These are phyloP conservation scores for Heteromeles arbutifolia DNA, from an alignment of 306 rosid species.

Conservation along the genomic window DNA sequence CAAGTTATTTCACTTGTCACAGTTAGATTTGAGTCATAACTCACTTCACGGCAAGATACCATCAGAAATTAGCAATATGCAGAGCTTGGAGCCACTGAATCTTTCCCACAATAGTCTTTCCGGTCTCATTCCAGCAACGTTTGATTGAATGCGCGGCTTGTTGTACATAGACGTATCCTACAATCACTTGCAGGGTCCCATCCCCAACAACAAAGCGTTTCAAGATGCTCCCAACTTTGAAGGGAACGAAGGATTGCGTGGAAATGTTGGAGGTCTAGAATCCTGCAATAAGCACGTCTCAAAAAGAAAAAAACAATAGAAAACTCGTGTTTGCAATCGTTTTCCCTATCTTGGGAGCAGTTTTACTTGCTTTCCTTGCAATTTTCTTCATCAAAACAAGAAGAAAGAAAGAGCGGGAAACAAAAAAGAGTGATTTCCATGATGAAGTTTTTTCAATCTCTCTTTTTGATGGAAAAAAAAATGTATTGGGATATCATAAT, in stretches of 20 bases:
- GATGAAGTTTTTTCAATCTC: too few species aligned
- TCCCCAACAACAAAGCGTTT: constrained; percentile 13
- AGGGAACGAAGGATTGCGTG: constrained; percentile 3
- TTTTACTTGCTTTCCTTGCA: not conserved
- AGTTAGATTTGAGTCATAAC: constrained; percentile 3
- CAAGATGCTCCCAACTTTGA: not conserved
- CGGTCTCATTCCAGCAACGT: constrained; percentile 1
- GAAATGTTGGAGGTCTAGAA: constrained; percentile 10
- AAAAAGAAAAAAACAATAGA: not conserved
- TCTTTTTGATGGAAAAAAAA: too few species aligned
- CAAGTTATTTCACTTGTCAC: not conserved
- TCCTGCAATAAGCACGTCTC: not conserved
- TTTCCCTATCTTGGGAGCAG: too few species aligned
- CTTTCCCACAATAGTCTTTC: constrained; percentile 2
- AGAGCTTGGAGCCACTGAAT: constrained; percentile 7
- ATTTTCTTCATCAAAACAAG: not conserved
- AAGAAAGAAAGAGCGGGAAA: not conserved
- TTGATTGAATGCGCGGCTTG: not conserved
- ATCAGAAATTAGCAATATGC: not conserved
- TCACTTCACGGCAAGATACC: not conserved
- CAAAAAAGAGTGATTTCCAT: not conserved
- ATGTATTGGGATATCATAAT: too few species aligned
- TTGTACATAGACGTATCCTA: not conserved
- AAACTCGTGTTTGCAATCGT: not conserved
- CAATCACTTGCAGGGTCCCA: constrained; percentile 12